A percentile compares a stretch with the other conserved stretches of the same genome.
phyloP scores from a whole-genome alignment of 177 flowering plant species.

The Vitis hybrid region DNA sequence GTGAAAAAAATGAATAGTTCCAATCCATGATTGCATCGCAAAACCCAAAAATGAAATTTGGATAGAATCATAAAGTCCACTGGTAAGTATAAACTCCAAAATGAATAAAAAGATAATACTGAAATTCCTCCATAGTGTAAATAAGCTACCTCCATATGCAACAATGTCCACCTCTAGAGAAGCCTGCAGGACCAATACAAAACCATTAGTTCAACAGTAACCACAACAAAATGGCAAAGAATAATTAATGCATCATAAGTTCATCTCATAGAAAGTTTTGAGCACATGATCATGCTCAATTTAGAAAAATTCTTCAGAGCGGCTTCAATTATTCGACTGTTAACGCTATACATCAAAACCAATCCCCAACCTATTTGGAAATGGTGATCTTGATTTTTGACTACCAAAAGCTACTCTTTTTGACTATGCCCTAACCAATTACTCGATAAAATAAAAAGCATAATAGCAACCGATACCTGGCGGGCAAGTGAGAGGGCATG shows the following conservation, averaged over 20 bases:
- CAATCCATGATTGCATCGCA: too few species aligned
- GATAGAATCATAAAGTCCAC: too few species aligned
- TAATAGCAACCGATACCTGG: slow-evolving; percentile 43
- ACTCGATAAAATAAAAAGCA: background rate
- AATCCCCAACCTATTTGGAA: too few species aligned
- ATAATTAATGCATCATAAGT: background rate
- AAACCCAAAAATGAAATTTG: too few species aligned
- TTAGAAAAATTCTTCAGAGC: too few species aligned
- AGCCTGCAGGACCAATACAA: slow-evolving; percentile 47
- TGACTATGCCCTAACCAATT: background rate
- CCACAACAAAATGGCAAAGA: background rate
- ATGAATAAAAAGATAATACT: background rate
- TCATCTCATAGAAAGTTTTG: background rate
- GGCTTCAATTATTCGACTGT: too few species aligned
- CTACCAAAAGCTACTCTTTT: too few species aligned
- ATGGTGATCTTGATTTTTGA: too few species aligned
- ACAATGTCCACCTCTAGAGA: slow-evolving; percentile 78
- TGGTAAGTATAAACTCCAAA: background rate
- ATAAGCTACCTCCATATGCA: slow-evolving; percentile 65
- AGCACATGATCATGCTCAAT: too few species aligned
- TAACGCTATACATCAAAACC: too few species aligned
- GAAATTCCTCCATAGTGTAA: slow-evolving; percentile 13
- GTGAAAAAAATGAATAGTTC: too few species aligned
- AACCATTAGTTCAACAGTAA: background rate
- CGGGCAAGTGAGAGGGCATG: slow-evolving; percentile 85